Evolutionary conservation across 495 filamentous ascomycete species (phyloP).

Genomic region (Talaromyces nanjingensis): DNA sequence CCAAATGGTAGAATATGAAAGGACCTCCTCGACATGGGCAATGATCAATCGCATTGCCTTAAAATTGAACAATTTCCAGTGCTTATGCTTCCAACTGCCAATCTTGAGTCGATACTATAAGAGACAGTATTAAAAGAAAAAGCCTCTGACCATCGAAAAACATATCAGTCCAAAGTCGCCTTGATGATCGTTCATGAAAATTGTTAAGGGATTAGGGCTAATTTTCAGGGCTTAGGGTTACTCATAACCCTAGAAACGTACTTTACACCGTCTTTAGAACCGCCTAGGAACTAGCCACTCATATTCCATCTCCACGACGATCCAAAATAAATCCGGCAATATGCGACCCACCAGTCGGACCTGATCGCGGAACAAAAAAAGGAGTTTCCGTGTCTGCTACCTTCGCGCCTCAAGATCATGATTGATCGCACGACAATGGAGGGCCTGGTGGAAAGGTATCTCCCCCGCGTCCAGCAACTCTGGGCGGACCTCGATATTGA

Average conservation of each 20-base stretch:
- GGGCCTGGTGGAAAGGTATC: constrained; percentile 11
- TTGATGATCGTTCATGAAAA: neutral
- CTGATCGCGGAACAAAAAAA: neutral
- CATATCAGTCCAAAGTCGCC: neutral
- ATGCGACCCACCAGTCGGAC: neutral
- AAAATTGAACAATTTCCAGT: no score
- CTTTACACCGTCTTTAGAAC: neutral
- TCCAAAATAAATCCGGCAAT: neutral
- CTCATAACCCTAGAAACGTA: no score
- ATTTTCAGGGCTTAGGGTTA: neutral
- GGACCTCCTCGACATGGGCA: no score
- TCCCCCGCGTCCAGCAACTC: constrained; percentile 19
- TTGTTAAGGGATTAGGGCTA: neutral
- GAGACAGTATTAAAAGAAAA: no score
- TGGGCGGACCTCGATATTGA: constrained; percentile 15
- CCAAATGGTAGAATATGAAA: no score
- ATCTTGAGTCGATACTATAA: no score
- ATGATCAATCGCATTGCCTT: no score
- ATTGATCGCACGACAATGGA: neutral
- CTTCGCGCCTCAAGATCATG: neutral
- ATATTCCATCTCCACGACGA: neutral
- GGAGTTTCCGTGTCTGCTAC: neutral
- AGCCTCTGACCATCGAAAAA: neutral
- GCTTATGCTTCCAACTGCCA: no score
- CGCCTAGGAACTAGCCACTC: neutral